Evolutionary conservation across 441 rosid genomes (phyloP).

Genomic region (Erysimum pusillum): DNA sequence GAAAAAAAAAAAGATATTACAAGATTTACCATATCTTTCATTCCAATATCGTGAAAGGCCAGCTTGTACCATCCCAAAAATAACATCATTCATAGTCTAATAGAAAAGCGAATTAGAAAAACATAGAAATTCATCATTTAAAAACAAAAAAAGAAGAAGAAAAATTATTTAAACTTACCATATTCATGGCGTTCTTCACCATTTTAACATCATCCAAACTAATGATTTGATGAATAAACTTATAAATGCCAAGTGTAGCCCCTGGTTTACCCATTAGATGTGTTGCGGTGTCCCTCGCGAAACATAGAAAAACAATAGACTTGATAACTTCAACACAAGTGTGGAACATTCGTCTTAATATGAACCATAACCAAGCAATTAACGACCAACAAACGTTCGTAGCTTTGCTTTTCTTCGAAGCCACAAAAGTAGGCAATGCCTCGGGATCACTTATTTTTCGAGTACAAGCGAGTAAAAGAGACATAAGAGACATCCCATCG

Average conservation of each 20-base stretch:
- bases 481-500: conserved; percentile 62
- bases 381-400: background rate
- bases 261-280: conserved; percentile 45
- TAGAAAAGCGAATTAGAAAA: background rate
- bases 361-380: conserved; percentile 38
- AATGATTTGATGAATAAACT: conserved; percentile 43
- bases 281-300: conserved; percentile 35
- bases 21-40: conserved; percentile 57
- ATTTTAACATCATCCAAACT: conserved; percentile 47
- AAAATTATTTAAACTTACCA: conserved; percentile 40
- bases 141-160: background rate
- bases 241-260: conserved; percentile 20
- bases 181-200: conserved; percentile 42
- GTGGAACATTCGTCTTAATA: conserved; percentile 39
- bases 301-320: conserved; percentile 31
- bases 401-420: background rate
- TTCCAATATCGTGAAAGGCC: conserved; percentile 65
- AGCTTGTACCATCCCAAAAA: conserved; percentile 72
- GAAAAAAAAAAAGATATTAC: no score
- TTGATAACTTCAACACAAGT: conserved; percentile 41
- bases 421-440: conserved; percentile 51
- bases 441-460: conserved; percentile 51
- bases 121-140: background rate
- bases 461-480: conserved; percentile 60
- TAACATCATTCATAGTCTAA: conserved; percentile 77